Base-by-base conservation (phyloP, 2,329 filamentous ascomycete genomes). In the Alternaria sp. region DNA sequence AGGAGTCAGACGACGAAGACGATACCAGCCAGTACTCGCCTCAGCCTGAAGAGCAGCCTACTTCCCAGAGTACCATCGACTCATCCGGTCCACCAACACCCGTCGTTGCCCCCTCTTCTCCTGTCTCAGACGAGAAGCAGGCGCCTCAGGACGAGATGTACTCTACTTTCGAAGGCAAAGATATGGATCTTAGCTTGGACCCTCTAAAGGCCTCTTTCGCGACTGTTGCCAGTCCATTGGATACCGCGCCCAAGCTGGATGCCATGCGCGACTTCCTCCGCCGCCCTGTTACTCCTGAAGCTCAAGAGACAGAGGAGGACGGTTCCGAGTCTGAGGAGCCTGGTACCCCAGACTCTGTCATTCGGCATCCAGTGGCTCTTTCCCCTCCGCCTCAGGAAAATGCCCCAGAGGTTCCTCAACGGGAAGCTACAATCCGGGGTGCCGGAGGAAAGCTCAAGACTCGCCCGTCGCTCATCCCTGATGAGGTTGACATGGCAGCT, bases 381-480 rank as follows among this genome's bases (percentile, higher is more conserved):
- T 72, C 75, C n/a, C 70, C 73, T 17, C 72, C 77, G 67, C 80
- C 69, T 8, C 77, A 83, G 3, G 78, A 80, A 15, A 85, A 88
- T 49, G 87, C 88, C 0, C 88, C 89, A 2, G 85, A 85, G 36
- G 88, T 98, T 61, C 93, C 95, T 2, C 93, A 97, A 72, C 88
- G 89, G 50, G 83, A 93, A 51, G 93, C 95, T 5, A 97, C 95
- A 0, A 94, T 98, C 81, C 96, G 95, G 79, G 91, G 93, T 9
- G 90, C 91, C 21, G 92, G 93, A 8, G 93, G 92, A 11, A 93
- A 90, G 79, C 86, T 98, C 44, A 97, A 97, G 84, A 96, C 94
- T 0, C 88, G 95, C 32, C 89, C 93, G 15, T 97, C 95, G 2
- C 89, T 93, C 43, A 97, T 94, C 0, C 94, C 93, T 2, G 90